Percentiles rank a stretch among this genome's conserved stretches.
phyloP scores from a whole-genome alignment of 768 basidiomycete genomes.

The Suillus brevipes region DNA sequence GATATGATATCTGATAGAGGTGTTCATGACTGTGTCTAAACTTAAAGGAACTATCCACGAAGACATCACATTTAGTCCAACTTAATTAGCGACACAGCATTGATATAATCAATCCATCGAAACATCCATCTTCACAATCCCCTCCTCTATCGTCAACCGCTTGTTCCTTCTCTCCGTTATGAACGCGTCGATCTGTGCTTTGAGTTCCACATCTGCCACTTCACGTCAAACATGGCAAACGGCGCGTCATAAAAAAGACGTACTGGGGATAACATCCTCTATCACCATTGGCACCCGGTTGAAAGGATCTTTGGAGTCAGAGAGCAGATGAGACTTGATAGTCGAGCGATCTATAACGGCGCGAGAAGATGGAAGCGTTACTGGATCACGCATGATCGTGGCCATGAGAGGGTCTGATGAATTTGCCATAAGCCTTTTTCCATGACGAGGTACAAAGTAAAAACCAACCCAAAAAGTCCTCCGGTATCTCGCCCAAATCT shows the following conservation, averaged over 20 bases:
- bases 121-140: slow-evolving; percentile 35
- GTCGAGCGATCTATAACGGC: slow-evolving; percentile 83
- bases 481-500: slow-evolving; percentile 89
- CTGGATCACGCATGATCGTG: slow-evolving; percentile 94
- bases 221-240: slow-evolving; percentile 11
- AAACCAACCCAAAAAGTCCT: slow-evolving; percentile 85
- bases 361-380: slow-evolving; percentile 81
- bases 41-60: neutral
- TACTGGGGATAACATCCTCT: slow-evolving; percentile 78
- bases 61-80: neutral
- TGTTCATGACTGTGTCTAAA: neutral
- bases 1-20: too few species aligned
- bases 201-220: slow-evolving; percentile 62
- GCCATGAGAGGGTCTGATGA: slow-evolving; percentile 81
- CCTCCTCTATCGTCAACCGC: slow-evolving; percentile 25
- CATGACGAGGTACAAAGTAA: slow-evolving; percentile 1
- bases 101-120: slow-evolving; percentile 20
- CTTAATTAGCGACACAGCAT: slow-evolving; percentile 12
- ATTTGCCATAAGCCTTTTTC: slow-evolving; percentile 1
- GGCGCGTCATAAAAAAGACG: slow-evolving; percentile 22
- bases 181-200: slow-evolving; percentile 72
- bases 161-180: slow-evolving; percentile 56
- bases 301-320: slow-evolving; percentile 93
- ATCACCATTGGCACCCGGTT: slow-evolving; percentile 82
- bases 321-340: slow-evolving; percentile 92